Base-by-base conservation (phyloP, 1,284 basidiomycete genomes). In the Ustilago tritici region DNA sequence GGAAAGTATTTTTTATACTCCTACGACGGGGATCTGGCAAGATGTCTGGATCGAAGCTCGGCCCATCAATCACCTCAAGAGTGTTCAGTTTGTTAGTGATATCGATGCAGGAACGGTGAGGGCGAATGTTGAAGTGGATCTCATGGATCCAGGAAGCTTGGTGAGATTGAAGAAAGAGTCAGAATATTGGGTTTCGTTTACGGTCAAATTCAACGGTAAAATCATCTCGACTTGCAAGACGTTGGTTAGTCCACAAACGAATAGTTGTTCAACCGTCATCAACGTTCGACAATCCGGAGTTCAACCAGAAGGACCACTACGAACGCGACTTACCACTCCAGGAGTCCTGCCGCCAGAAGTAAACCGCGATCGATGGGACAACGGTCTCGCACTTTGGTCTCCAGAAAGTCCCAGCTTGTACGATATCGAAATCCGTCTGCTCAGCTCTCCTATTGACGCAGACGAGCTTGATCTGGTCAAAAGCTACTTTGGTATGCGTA, bases 401-500 rank as follows among this genome's bases (percentile, higher is more conserved):
- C 78, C 78, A 1, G 78, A 80, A 38, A 62, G 69, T 61, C 78
- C 78, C 2, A 64, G 46, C 14, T 60, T 80, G 7, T 80, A 80
- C 59, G 56, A 60, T 6, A 49, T 80, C 47, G 56, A 61, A 17
- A 50, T 80, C 31, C 10, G 31, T n/a, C 56, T 79, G 7, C 23
- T 63, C 50, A 17, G 46, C 49, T 50, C 49, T 14, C 41, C 28
- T 9, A 12, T 19, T 2, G 54, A 40, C 35, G 11, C 31, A 9
- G 19, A 17, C 2, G 19, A n/a, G 2, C 9, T 58, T 5, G 79
- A 80, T 52, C 6, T 19, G 4, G 64, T 80, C 4, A 40, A 57
- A 32, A 72, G 77, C 57, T 80, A 81, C 59, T 66, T 71, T 34
- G 79, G 79, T 28, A 81, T 81, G 79, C 77, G 79, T 41, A 81